Base-by-base conservation (phyloP, 2,329 filamentous ascomycete species). In the Alternaria sp. region DNA sequence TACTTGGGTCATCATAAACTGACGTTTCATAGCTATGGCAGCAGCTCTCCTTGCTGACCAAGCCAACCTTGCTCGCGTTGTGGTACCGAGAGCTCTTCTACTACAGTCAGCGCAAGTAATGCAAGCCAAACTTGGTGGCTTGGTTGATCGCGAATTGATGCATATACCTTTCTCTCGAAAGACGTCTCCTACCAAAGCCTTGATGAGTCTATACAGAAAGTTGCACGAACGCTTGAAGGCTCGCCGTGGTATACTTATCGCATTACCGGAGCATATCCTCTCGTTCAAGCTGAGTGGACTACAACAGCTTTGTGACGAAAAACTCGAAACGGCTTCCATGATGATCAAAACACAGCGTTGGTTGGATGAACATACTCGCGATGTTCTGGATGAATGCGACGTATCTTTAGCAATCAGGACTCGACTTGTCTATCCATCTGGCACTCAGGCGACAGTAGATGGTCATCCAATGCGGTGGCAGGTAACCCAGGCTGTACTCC, bases 381-480 rank as follows among this genome's bases (percentile, higher is more conserved):
- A 92, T 67, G 80, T 92, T 0, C 75, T 92, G 0, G 89, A 92
- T 62, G 89, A 92, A 67, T 89, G 75, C 38, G 81, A 83, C 52
- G 76, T 81, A 27, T 80, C 78, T n/a, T 72, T 83, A 36, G 76
- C 78, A 2, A 76, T 79, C 2, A 67, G 72, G 3, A 82, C 81
- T 16, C 80, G 82, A 66, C 70, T 83, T 0, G 79, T 82, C 18
- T 83, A 82, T 52, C 81, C 81, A 0, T 81, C 80, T 12, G 81
- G 81, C 9, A 67, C 67, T 0, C 81, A 82, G 56, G 72, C 65
- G 9, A 63, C 74, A 8, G 74, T 83, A 1, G 81, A 83, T 49
- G 73, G 79, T 2, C 78, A 79, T 62, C 78, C 78, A 0, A 63
- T 77, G 6, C 76, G 81, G 0, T 83, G 81, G 81, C 66, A 75